phyloP scores from a whole-genome alignment of 345 rosid genomes.

The Pistacia atlantica region DNA sequence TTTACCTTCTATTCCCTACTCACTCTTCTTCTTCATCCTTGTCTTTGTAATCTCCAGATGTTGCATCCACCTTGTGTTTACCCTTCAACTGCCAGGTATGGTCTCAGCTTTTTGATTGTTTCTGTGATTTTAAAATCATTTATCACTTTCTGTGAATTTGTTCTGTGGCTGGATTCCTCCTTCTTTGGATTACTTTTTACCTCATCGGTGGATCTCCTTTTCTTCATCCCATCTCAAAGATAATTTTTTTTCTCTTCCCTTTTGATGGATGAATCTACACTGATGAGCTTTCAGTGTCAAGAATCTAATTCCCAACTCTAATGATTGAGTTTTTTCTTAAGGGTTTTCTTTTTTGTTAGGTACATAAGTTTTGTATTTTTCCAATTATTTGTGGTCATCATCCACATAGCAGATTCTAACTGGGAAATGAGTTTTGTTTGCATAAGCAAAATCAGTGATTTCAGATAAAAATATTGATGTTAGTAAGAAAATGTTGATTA shows the following conservation, averaged over 20 bases:
- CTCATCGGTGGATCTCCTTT: neutral
- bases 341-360: neutral
- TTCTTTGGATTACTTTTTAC: neutral
- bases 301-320: constrained; percentile 5
- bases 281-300: neutral
- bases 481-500: neutral
- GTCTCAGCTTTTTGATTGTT: neutral
- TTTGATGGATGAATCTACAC: neutral
- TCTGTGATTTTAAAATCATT: neutral
- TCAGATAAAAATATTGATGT: neutral
- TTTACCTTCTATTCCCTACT: neutral
- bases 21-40: neutral
- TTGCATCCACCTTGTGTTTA: constrained; percentile 52
- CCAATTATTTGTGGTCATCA: neutral
- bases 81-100: constrained; percentile 68
- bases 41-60: constrained; percentile 40
- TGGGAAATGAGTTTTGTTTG: constrained; percentile 21
- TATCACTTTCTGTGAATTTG: neutral
- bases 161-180: neutral
- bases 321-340: neutral
- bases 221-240: neutral
- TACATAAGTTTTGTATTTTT: neutral
- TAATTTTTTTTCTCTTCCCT: neutral
- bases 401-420: constrained; percentile 8
- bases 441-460: neutral